Conservation (phyloP, 257 asterid genomes). For the Solanum arcanum region DNA sequence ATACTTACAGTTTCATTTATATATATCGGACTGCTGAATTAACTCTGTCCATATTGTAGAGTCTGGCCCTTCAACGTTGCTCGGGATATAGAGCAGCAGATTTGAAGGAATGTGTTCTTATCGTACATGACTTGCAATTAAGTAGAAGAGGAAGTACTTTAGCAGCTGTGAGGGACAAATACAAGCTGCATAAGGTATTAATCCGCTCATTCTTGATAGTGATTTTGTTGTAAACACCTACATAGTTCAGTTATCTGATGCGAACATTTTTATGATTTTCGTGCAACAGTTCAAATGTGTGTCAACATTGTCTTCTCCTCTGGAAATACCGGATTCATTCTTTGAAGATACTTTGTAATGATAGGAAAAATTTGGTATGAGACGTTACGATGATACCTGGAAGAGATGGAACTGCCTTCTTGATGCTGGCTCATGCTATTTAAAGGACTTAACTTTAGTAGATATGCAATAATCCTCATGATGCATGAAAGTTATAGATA, state of each 20-base stretch:
- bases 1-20: neutral
- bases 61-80: slow-evolving; percentile 15
- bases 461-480: neutral
- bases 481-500: neutral
- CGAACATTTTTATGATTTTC: neutral
- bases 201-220: neutral
- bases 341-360: slow-evolving; percentile 9
- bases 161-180: slow-evolving; percentile 63
- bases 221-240: neutral
- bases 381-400: neutral
- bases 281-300: slow-evolving; percentile 72
- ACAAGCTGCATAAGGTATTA: slow-evolving; percentile 66
- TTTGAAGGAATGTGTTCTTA: slow-evolving; percentile 47
- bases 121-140: slow-evolving; percentile 62
- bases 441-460: neutral
- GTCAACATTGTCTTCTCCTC: slow-evolving; percentile 37
- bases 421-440: neutral
- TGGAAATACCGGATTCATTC: slow-evolving; percentile 35
- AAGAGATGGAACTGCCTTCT: neutral
- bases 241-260: neutral
- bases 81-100: slow-evolving; percentile 62
- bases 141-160: slow-evolving; percentile 44
- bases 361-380: neutral
- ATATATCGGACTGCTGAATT: neutral
- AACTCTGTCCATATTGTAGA: slow-evolving; percentile 8